Conservation (phyloP, 2,329 filamentous ascomycete genomes). For the Catunica adiposa region DNA sequence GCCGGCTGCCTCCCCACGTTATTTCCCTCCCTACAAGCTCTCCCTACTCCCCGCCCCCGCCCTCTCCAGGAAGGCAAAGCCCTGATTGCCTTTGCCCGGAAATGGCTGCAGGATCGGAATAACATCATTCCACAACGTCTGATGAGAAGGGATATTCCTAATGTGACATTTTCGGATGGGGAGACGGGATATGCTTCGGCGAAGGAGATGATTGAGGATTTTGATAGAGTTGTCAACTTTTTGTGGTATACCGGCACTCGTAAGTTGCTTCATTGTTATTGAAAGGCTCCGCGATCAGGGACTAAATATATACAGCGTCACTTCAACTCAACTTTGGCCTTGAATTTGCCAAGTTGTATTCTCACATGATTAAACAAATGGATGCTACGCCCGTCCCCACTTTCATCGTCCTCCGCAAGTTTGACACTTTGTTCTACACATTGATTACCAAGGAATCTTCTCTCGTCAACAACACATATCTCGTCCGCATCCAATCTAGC, state of each 20-base stretch:
- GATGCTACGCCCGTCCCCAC: constrained; percentile 38
- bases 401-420: constrained; percentile 55
- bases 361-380: constrained; percentile 47
- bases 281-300: constrained; percentile 44
- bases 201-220: constrained; percentile 53
- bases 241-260: constrained; percentile 80
- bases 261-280: constrained; percentile 27
- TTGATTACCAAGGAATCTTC: constrained; percentile 47
- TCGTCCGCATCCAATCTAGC: constrained; percentile 69
- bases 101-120: constrained; percentile 3
- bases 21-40: constrained; percentile 2
- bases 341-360: constrained; percentile 53
- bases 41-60: constrained; percentile 1
- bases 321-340: constrained; percentile 49
- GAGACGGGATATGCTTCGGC: constrained; percentile 42
- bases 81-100: background rate
- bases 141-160: background rate
- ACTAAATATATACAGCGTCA: constrained; percentile 20
- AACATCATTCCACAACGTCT: constrained; percentile 7
- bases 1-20: constrained; percentile 2
- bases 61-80: constrained; percentile 4
- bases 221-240: constrained; percentile 60
- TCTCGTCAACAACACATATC: constrained; percentile 64
- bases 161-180: constrained; percentile 22
- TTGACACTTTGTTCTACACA: constrained; percentile 71